A percentile compares a stretch with the other conserved stretches of the same genome.
Conservation (phyloP, 2,329 filamentous ascomycete species). For the Graphilbum fragrans region DNA sequence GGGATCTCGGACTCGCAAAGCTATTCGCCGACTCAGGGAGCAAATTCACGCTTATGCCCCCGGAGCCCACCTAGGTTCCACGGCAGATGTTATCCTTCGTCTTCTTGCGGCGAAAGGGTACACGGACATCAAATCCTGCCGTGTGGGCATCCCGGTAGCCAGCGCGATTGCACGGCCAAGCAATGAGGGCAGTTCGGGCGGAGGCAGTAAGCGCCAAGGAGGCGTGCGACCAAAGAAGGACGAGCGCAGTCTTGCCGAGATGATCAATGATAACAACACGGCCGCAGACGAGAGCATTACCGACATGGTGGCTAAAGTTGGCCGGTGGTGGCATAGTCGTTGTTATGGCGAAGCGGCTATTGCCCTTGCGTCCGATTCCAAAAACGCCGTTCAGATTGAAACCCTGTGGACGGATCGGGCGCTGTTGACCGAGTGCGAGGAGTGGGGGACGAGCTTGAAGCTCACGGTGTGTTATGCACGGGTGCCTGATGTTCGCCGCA, state of each 20-base stretch:
- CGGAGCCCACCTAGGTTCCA: conserved; percentile 46
- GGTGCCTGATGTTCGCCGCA: conserved; percentile 49
- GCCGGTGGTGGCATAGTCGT: conserved; percentile 90
- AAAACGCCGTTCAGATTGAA: conserved; percentile 26
- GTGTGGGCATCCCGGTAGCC: conserved; percentile 65
- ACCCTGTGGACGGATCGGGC: conserved; percentile 70
- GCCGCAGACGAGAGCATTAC: conserved; percentile 75
- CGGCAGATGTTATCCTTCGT: conserved; percentile 49
- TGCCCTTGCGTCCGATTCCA: conserved; percentile 20
- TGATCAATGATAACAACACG: conserved; percentile 59
- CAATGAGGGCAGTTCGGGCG: conserved; percentile 7
- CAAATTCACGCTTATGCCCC: conserved; percentile 49
- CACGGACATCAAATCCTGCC: conserved; percentile 59
- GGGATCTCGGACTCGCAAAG: conserved; percentile 57
- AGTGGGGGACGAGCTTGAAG: conserved; percentile 76
- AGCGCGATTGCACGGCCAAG: conserved; percentile 26
- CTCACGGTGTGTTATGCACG: conserved; percentile 86
- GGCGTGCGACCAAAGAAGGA: conserved; percentile 25
- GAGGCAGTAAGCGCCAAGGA: conserved; percentile 1
- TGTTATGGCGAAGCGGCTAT: conserved; percentile 68
- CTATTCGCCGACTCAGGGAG: conserved; percentile 61
- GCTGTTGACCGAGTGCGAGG: conserved; percentile 74
- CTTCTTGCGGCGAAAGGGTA: conserved; percentile 60
- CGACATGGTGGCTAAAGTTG: conserved; percentile 85
- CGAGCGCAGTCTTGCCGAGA: conserved; percentile 51